Conservation (phyloP, 2,329 filamentous ascomycete species). For the Trichophyton benhamiae region DNA sequence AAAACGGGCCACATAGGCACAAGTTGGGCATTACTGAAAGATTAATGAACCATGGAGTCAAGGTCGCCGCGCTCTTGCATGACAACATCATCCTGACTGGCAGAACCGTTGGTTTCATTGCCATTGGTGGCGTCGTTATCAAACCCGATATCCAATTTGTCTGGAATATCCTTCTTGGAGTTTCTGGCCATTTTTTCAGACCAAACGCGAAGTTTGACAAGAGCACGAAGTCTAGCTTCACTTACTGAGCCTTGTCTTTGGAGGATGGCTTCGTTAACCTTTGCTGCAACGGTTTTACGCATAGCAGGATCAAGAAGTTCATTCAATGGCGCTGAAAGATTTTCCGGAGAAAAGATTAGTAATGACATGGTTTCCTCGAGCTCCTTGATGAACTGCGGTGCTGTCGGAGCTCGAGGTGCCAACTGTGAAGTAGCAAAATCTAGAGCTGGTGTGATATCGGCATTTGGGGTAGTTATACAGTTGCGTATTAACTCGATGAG, state of each 20-base stretch:
- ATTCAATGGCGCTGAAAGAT: slow-evolving; percentile 61
- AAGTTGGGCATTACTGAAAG: not conserved
- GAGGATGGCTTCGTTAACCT: slow-evolving; percentile 82
- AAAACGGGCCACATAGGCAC: not conserved
- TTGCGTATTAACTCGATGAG: slow-evolving; percentile 82
- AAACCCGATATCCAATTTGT: slow-evolving; percentile 35
- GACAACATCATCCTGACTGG: slow-evolving; percentile 26
- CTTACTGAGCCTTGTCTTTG: slow-evolving; percentile 57
- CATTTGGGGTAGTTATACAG: slow-evolving; percentile 52
- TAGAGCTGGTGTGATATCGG: slow-evolving; percentile 67
- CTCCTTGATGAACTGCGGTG: slow-evolving; percentile 68
- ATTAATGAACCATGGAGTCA: slow-evolving; percentile 27
- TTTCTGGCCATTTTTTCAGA: slow-evolving; percentile 51
- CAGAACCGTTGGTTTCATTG: slow-evolving; percentile 13
- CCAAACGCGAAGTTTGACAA: slow-evolving; percentile 76
- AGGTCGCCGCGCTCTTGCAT: slow-evolving; percentile 32
- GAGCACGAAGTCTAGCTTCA: slow-evolving; percentile 68
- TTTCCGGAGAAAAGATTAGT: slow-evolving; percentile 74
- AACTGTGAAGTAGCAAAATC: slow-evolving; percentile 80
- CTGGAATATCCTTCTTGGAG: slow-evolving; percentile 36
- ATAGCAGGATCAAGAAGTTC: slow-evolving; percentile 67
- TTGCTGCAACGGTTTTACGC: slow-evolving; percentile 68
- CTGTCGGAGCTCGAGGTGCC: slow-evolving; percentile 72
- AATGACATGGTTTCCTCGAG: slow-evolving; percentile 88
- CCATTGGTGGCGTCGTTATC: slow-evolving; percentile 22